phyloP scores from a whole-genome alignment of 2,329 filamentous ascomycete genomes.

The Talaromyces sp. region DNA sequence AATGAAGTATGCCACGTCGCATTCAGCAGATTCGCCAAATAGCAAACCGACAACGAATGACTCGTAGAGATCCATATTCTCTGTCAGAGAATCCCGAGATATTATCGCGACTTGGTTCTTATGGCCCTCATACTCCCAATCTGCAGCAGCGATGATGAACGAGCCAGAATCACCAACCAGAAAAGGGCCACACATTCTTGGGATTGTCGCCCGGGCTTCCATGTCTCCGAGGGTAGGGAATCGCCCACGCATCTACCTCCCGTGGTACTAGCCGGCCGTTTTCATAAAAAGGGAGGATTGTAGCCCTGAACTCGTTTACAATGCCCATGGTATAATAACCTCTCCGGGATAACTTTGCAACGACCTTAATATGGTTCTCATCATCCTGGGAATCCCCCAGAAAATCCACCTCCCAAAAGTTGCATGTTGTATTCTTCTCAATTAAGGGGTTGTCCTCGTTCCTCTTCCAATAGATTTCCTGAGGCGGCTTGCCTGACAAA shows the following conservation, averaged over 20 bases:
- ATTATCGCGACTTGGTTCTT: neutral
- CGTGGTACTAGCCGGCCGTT: neutral
- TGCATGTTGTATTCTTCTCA: neutral
- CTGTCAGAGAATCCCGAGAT: neutral
- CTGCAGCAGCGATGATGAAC: neutral
- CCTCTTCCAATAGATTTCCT: neutral
- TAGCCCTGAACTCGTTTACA: conserved; percentile 2
- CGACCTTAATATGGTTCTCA: neutral
- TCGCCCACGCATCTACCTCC: neutral
- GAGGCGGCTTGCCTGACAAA: neutral
- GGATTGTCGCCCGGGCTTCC: neutral
- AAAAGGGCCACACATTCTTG: neutral
- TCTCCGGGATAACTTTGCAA: conserved; percentile 4
- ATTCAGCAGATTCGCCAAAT: neutral
- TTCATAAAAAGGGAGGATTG: neutral
- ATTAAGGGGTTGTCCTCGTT: neutral
- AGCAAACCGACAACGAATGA: conserved; percentile 6
- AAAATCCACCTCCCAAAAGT: conserved; percentile 6
- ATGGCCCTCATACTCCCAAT: neutral
- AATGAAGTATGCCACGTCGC: neutral
- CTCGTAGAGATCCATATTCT: neutral
- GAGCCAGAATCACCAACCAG: neutral
- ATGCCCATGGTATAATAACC: neutral
- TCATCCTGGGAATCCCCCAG: neutral
- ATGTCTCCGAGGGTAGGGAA: neutral